These are phyloP conservation scores for Cyclotella sp. DNA, from an alignment of 108 stramenopile species.

Conservation along the genomic window DNA sequence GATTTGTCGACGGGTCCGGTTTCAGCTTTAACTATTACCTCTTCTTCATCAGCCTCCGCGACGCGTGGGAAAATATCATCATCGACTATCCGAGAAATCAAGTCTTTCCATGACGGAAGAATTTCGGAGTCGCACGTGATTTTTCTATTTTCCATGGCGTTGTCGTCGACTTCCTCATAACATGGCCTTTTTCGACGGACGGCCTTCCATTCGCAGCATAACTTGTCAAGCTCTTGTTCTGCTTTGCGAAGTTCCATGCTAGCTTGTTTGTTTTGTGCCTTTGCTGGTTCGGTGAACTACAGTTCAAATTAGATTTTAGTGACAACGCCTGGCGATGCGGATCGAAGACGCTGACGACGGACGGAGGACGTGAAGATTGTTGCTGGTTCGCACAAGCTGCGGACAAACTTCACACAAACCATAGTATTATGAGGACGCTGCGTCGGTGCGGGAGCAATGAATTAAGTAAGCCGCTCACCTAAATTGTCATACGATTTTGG, in stretches of 20 bases:
- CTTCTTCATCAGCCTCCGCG: slow-evolving; percentile 25
- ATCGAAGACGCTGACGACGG: too few relatives aligned
- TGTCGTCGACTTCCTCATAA: slow-evolving; percentile 4
- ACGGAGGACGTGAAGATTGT: too few relatives aligned
- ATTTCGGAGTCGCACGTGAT: background rate
- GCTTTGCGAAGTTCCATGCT: slow-evolving; percentile 67
- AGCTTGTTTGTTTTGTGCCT: background rate
- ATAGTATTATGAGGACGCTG: too few relatives aligned
- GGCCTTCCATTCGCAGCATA: slow-evolving; percentile 54
- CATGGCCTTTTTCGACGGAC: slow-evolving; percentile 33
- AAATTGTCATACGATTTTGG: too few relatives aligned
- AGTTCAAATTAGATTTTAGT: too few relatives aligned
- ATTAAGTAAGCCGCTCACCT: too few relatives aligned
- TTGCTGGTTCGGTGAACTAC: background rate
- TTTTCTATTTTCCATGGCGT: background rate
- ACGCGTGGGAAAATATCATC: slow-evolving; percentile 36
- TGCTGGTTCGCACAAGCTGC: too few relatives aligned
- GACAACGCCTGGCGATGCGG: too few relatives aligned
- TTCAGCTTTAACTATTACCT: background rate
- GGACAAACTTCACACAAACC: too few relatives aligned
- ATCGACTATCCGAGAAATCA: slow-evolving; percentile 26
- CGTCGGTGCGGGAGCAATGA: too few relatives aligned
- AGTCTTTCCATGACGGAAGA: slow-evolving; percentile 41
- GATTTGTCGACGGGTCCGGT: background rate
- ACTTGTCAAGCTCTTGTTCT: slow-evolving; percentile 55